Base-by-base conservation (phyloP, 1,284 basidiomycete species). In the Paramarasmius palmivorus region DNA sequence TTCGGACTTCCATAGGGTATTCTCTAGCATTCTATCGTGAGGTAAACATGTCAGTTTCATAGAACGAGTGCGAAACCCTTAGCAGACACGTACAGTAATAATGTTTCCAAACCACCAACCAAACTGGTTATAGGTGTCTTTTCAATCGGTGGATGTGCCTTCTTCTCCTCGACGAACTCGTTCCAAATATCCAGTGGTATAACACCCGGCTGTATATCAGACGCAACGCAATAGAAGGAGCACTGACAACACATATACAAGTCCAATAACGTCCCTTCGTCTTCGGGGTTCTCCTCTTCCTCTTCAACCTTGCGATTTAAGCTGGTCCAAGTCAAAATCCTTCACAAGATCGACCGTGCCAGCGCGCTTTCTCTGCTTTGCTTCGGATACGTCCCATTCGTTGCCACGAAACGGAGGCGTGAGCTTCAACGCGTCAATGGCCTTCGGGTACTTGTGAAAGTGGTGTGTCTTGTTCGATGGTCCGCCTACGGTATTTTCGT, bases 161-260 rank as follows among this genome's bases (percentile, higher is more conserved):
- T 66, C 59, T 76, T 80, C 41, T 81, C 78, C 20, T 65, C 63
- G 7, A 73, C 59, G 49, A 77, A 75, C 54, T 74, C 73, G 35
- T 77, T 73, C 60, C 76, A 69, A 49, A 78, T 69, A 53, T 78
- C 78, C 38, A 71, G 66, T 10, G 86, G 81, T 54, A 92, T 76
- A 26, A 92, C 82, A 7, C 88, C 88, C 34, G 88, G 82, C 41
- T 92, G 83, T 47, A 86, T 70, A 25, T 78, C 76, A 15, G 87
- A 89, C 2, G 81, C 84, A 41, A 90, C 73, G 57, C 84, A 82
- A 63, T 87, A 88, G 56, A 86, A 70, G 20, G 82, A 83, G 67
- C 90, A 92, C 63, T 92, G 90, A 63, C 90, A 92, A 65, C 90
- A 92, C 41, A 91, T 72, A 62, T 88, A 92, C 26, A 92, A 73